phyloP scores from a whole-genome alignment of 768 basidiomycete species.

The Phanerochaete carnosa region DNA sequence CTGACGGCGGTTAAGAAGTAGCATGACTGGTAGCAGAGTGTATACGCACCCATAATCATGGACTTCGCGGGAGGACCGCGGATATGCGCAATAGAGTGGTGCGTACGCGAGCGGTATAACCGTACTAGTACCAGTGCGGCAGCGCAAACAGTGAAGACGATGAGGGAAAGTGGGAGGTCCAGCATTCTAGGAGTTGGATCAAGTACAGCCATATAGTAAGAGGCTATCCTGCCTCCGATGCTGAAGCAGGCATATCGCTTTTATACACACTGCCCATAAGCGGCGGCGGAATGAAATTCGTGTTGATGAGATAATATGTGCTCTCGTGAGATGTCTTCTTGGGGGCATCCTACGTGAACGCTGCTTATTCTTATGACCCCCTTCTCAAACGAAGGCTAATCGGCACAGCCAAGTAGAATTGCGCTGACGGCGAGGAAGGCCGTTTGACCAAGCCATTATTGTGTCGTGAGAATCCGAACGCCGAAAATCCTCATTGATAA shows the following conservation, averaged over 20 bases:
- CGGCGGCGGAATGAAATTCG: not conserved
- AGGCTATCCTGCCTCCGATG: not conserved
- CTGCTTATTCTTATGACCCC: not conserved
- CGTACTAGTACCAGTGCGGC: conserved; percentile 3
- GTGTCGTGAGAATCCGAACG: not conserved
- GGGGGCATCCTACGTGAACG: not conserved
- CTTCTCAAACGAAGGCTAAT: not conserved
- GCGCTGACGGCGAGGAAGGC: not conserved
- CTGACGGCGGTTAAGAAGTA: conserved; percentile 7
- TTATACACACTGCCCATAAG: not conserved
- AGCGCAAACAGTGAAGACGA: not conserved
- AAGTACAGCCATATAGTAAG: not conserved
- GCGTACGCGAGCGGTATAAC: conserved; percentile 6
- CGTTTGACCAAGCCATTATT: not conserved
- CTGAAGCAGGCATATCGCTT: not conserved
- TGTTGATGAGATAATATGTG: not conserved
- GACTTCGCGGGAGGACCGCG: conserved; percentile 16
- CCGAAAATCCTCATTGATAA: not conserved
- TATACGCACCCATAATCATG: conserved; percentile 15
- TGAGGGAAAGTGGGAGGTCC: not conserved
- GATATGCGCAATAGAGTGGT: conserved; percentile 15
- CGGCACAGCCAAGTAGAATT: not conserved
- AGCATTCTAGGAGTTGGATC: not conserved
- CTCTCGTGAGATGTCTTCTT: not conserved
- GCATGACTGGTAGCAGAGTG: not conserved